Evolutionary conservation across 208 protist species (phyloP), one percentile per base, ranked within the genome.

Genomic region (Crithidia fasciculata): DNA sequence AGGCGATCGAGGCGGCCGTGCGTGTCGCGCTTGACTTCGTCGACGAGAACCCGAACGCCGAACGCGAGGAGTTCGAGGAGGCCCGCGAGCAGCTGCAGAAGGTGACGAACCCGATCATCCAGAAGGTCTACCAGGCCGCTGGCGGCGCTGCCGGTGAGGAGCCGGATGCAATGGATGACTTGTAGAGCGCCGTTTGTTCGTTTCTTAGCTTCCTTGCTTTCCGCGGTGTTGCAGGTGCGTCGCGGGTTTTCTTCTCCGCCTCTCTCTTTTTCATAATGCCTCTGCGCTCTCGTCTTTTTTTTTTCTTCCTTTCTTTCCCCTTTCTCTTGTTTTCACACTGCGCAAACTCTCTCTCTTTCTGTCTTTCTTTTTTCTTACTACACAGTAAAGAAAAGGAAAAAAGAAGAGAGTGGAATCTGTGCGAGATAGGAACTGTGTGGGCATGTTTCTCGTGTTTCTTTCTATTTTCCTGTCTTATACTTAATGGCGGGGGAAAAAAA

Each of bases 81-180:
- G 78, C 91, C 19, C 88, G 85, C 52, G 96, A 99, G 83, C 87
- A 96, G 69, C 77, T 99, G 60, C 97, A 99, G 89, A 86, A 73
- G 54, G 80, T 98, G 44, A 92, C 93, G 61, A 97, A 94, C 80
- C 97, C 98, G 55, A 99, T 99, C 88, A 98, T 99, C 74, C 89
- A 94, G 73, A 95, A 95, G 85, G 84, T 81, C 15, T 94, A 94
- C 78, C 79, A 87, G 71, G 78, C 74, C 39, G 72, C 80, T 19
- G 89, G 84, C 44, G 84, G 79, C 36, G 62, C 55, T 12, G 70
- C 60, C 41, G 68, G 65, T 6, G 80, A 68, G 44, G 80, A 84
- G 57, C 64, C 81, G 19, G 86, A 91, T 13, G 68, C 83, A 8
- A 93, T 92, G 85, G 87, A 95, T 58, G 90, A 95, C 70, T 78